Base-by-base conservation (phyloP, 2,329 filamentous ascomycete genomes). In the Apiospora kogelbergensis region DNA sequence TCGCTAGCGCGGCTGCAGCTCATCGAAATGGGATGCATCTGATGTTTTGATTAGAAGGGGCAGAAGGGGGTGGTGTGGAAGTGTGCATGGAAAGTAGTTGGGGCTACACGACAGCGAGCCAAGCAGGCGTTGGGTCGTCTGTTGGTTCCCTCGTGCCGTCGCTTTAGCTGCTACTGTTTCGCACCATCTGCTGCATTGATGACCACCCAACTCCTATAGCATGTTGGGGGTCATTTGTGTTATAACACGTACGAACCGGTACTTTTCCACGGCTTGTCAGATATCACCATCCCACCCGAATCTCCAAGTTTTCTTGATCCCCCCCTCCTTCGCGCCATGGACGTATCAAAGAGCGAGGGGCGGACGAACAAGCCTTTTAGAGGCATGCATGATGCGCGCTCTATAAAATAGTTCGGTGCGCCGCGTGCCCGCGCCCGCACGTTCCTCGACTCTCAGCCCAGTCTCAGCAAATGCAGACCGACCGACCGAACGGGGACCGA, bases 121-220 rank as follows among this genome's bases (percentile, higher is more conserved):
- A 30, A 10, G 24, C 26, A 57, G 6, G 24, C 30, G 20, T 60
- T 11, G 17, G 20, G 33, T 33, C 7, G 33, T 60, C 53, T 37
- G 30, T 57, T 60, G 17, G 53, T 37, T 37, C 7, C 30, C 30
- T 37, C 26, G 15, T 24, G 17, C 53, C 30, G 46, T 53, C 13
- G 46, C 22, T 22, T 26, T 17, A 26, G 45, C n/a, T 13, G 45
- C 9, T 24, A 24, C n/a, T 22, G 24, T 1, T 13, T 24, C 3
- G 7, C 1, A 26, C 22, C 22, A 24, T 26, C 45, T 11, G 40
- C 53, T 60, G 53, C 53, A 37, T 60, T 37, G 48, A 60, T 60
- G 53, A 60, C 53, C 53, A 60, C 53, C 46, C 53, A 57, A 30
- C 46, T 30, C 46, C n/a, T n/a, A n/a, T n/a, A n/a, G n/a, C n/a